Percentiles rank a stretch among this genome's conserved stretches.
phyloP scores from a whole-genome alignment of 2,329 filamentous ascomycete species.

The Curvularia sp. region DNA sequence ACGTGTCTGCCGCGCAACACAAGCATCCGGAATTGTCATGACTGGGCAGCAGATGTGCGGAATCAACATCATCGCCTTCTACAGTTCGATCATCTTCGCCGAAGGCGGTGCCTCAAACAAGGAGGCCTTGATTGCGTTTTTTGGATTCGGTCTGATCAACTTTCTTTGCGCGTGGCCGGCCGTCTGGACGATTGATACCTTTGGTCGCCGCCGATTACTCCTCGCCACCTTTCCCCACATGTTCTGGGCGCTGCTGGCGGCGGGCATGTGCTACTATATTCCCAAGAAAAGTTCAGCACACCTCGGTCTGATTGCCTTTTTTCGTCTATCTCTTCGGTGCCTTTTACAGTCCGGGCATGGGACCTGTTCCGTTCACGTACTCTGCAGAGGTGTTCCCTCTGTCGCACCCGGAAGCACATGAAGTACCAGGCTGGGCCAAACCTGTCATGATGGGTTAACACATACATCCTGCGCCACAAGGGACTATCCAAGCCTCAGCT shows the following conservation, averaged over 20 bases:
- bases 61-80: conserved; percentile 60
- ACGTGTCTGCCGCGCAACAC: conserved; percentile 73
- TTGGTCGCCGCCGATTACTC: conserved; percentile 60
- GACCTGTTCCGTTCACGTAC: conserved; percentile 56
- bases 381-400: conserved; percentile 71
- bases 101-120: conserved; percentile 55
- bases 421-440: conserved; percentile 40
- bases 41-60: conserved; percentile 69
- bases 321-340: conserved; percentile 66
- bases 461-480: conserved; percentile 52
- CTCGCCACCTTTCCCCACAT: conserved; percentile 61
- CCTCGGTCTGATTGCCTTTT: conserved; percentile 61
- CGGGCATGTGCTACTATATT: conserved; percentile 63
- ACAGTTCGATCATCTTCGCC: conserved; percentile 59
- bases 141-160: conserved; percentile 66
- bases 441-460: conserved; percentile 58
- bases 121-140: conserved; percentile 61
- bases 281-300: conserved; percentile 51
- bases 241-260: conserved; percentile 57
- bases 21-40: conserved; percentile 82
- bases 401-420: conserved; percentile 62
- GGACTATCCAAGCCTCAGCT: conserved; percentile 48
- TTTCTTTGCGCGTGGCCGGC: conserved; percentile 67
- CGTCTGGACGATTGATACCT: conserved; percentile 62
- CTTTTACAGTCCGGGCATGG: conserved; percentile 51